Conservation (phyloP, 164 flowering plant genomes). For the Euptelea pleiosperma region DNA sequence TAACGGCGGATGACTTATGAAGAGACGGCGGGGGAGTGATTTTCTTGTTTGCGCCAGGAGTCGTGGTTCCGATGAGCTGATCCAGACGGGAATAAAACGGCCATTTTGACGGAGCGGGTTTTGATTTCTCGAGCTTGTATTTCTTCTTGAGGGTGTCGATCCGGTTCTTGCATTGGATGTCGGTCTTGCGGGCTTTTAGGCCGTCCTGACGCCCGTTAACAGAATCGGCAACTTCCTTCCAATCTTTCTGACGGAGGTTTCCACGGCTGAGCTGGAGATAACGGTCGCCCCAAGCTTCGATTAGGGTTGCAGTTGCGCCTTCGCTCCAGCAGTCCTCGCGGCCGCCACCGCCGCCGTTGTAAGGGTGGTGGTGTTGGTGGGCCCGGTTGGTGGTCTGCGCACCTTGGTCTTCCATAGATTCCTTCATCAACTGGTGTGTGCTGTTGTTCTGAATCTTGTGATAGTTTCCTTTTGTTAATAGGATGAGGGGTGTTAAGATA, state of each 20-base stretch:
- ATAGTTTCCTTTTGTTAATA: too few species aligned
- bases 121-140: slow-evolving; percentile 61
- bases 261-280: slow-evolving; percentile 59
- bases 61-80: slow-evolving; percentile 40
- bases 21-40: not conserved
- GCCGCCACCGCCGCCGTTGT: slow-evolving; percentile 24
- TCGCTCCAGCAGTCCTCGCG: slow-evolving; percentile 86
- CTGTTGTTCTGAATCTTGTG: too few species aligned
- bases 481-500: slow-evolving; percentile 18
- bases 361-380: slow-evolving; percentile 11
- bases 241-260: slow-evolving; percentile 69
- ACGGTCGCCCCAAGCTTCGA: slow-evolving; percentile 81
- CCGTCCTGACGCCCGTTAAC: slow-evolving; percentile 50
- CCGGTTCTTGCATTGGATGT: slow-evolving; percentile 75
- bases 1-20: slow-evolving; percentile 13
- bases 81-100: slow-evolving; percentile 51
- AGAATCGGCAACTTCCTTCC: slow-evolving; percentile 70
- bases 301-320: slow-evolving; percentile 60
- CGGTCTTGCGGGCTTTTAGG: slow-evolving; percentile 39
- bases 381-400: slow-evolving; percentile 11
- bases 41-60: slow-evolving; percentile 14
- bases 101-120: slow-evolving; percentile 45
- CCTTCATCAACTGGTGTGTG: too few species aligned
- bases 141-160: slow-evolving; percentile 83
- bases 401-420: slow-evolving; percentile 22